These are phyloP conservation scores for Ensete glaucum DNA, from an alignment of 176 grass and related monocot genomes.

Conservation along the genomic window DNA sequence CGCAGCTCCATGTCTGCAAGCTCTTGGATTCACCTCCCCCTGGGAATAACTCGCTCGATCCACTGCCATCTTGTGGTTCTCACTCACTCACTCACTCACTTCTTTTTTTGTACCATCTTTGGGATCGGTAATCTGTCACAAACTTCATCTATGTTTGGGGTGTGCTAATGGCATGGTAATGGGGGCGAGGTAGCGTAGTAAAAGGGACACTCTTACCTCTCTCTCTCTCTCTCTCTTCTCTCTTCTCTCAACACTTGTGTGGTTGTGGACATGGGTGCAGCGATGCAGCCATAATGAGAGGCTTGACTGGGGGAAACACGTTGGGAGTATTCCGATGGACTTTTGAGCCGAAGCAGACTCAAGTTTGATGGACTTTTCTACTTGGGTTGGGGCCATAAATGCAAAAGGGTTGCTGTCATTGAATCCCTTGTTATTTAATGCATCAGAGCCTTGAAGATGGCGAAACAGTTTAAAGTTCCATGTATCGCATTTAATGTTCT, in stretches of 20 bases:
- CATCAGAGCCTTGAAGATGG: neutral
- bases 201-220: no score
- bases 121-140: neutral
- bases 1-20: no score
- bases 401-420: neutral
- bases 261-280: neutral
- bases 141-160: no score
- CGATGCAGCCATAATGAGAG: neutral
- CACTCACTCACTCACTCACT: neutral
- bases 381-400: conserved; percentile 1
- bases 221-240: no score
- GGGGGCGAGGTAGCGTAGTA: neutral
- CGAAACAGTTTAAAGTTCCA: neutral
- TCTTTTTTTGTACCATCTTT: neutral
- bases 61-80: no score
- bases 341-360: neutral
- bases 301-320: neutral
- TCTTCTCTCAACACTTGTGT: no score
- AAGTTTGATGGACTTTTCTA: neutral
- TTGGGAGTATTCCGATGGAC: conserved; percentile 3
- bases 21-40: no score
- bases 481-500: neutral
- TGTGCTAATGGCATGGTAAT: neutral
- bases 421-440: neutral
- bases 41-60: no score